Evolutionary conservation across 2,329 filamentous ascomycete genomes (phyloP), one percentile per base, ranked within the genome.

Genomic region (Graphiopsis chlorocephala): DNA sequence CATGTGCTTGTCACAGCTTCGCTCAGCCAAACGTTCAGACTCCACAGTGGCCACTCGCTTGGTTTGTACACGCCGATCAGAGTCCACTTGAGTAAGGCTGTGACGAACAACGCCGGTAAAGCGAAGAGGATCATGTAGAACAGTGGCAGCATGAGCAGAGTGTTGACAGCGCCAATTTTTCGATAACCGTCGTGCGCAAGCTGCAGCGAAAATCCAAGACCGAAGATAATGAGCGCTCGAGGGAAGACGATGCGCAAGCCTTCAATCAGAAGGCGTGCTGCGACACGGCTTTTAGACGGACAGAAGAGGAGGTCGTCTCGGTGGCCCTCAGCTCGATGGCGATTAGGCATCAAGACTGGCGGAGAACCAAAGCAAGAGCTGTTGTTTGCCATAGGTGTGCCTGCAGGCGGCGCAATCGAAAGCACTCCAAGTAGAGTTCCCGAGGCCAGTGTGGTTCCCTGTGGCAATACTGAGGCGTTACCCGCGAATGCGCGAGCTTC

Each of bases 181-280:
- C 14, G 17, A 61, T 72, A 72, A 7, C 67, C 68, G 14, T 33
- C 33, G 61, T 71, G 71, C 4, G 65, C 65, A 35, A 70, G 61
- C 42, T 71, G 68, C 11, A 72, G 56, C 1, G 65, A 33, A 42
- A 72, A 71, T 23, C 70, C 70, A 14, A 72, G 64, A 5, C 68
- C 69, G 45, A 72, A 72, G 50, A 72, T 63, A n/a, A 72, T 69
- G n/a, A 71, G 33, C 11, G 70, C 70, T n/a, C 69, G 62, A n/a
- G 70, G 70, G 1, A 70, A 33, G n/a, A 72, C 65, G 48, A 72
- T 71, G 8, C 70, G 70, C 10, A 70, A 35, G 3, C 70, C 70
- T 66, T 72, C 70, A 47, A 72, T 63, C 7, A 65, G 52, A 23
- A 72, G 65, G 11, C 70, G 69, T 15, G 70, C 70, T 29, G 65